Evolutionary conservation across 139 green algal species (phyloP).

Genomic region (Chara braunii): DNA sequence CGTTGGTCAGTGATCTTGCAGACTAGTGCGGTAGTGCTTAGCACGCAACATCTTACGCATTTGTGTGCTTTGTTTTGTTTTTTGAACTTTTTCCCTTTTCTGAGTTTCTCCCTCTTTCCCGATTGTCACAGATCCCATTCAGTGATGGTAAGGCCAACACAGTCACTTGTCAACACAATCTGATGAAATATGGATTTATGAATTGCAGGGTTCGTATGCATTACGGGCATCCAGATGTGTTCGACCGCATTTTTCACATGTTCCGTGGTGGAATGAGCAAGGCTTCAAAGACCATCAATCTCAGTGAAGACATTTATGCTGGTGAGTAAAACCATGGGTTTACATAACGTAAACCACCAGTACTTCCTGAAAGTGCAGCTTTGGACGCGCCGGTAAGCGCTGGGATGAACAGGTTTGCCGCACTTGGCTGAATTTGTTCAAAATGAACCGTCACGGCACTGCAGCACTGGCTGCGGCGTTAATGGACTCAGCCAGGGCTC

Average conservation of each 20-base stretch:
- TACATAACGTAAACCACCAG: neutral
- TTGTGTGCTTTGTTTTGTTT: no score
- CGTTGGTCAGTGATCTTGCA: no score
- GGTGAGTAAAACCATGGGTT: conserved; percentile 3
- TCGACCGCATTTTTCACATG: conserved; percentile 77
- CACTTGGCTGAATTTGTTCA: neutral
- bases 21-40: no score
- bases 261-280: conserved; percentile 60
- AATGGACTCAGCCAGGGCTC: no score
- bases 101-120: no score
- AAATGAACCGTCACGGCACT: neutral
- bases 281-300: conserved; percentile 40
- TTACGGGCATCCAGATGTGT: conserved; percentile 87
- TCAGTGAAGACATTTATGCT: conserved; percentile 47
- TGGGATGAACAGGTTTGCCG: neutral
- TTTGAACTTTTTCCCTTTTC: no score
- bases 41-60: no score
- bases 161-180: no score
- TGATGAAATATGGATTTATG: no score
- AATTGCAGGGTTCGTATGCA: conserved; percentile 67
- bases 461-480: no score
- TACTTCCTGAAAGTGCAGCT: conserved; percentile 45
- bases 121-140: no score
- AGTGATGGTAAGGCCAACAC: no score
- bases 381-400: neutral